Conservation (phyloP, 2,329 filamentous ascomycete genomes). For the Lachnellula cervina region DNA sequence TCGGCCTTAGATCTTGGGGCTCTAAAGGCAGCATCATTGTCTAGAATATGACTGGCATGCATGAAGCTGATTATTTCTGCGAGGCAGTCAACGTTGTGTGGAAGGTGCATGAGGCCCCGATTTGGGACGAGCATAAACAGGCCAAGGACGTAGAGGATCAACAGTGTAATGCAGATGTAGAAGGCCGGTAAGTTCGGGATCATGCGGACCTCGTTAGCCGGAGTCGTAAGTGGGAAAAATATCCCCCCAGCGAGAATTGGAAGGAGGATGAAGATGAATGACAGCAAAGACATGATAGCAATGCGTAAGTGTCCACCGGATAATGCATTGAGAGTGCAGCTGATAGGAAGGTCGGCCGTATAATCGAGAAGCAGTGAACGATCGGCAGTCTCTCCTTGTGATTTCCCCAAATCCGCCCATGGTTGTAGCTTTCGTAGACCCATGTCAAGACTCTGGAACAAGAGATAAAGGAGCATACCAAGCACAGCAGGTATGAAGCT, state of each 20-base stretch:
- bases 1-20: slow-evolving; percentile 62
- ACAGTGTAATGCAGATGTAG: slow-evolving; percentile 66
- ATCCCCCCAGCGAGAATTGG: slow-evolving; percentile 65
- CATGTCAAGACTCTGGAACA: slow-evolving; percentile 63
- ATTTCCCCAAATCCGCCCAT: slow-evolving; percentile 57
- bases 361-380: slow-evolving; percentile 67
- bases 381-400: slow-evolving; percentile 56
- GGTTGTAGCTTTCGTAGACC: slow-evolving; percentile 62
- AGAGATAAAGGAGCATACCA: slow-evolving; percentile 61
- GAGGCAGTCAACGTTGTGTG: slow-evolving; percentile 67
- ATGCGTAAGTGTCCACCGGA: slow-evolving; percentile 59
- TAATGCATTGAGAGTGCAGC: slow-evolving; percentile 52
- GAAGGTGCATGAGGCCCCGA: slow-evolving; percentile 59
- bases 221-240: slow-evolving; percentile 67
- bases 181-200: slow-evolving; percentile 70
- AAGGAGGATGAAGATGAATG: slow-evolving; percentile 55
- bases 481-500: slow-evolving; percentile 66
- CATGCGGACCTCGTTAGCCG: slow-evolving; percentile 52
- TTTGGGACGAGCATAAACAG: slow-evolving; percentile 59
- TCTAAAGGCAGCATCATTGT: slow-evolving; percentile 65
- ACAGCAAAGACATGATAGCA: slow-evolving; percentile 55
- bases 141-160: slow-evolving; percentile 63
- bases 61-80: slow-evolving; percentile 76
- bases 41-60: slow-evolving; percentile 64
- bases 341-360: slow-evolving; percentile 56